Conservation (phyloP, 2,329 filamentous ascomycete species). For the Colletotrichum simmondsii region DNA sequence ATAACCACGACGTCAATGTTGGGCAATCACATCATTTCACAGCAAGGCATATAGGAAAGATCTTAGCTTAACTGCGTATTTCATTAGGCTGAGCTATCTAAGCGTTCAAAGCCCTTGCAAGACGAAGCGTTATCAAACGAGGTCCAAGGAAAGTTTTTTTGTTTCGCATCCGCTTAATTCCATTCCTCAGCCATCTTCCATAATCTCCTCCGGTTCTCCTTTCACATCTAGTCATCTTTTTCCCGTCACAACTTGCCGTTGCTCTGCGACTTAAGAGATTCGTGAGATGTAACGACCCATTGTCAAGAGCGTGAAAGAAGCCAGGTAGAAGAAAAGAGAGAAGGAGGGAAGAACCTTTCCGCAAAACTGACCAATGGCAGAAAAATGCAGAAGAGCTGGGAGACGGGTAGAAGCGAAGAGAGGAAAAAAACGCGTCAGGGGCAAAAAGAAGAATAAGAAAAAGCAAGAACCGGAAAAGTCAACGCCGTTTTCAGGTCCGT, state of each 20-base stretch:
- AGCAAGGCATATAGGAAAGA: no score
- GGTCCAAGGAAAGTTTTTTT: constrained; percentile 3
- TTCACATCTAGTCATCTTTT: no score
- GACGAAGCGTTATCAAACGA: neutral
- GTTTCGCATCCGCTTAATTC: neutral
- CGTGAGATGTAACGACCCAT: neutral
- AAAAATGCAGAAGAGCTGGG: neutral
- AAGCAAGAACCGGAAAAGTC: neutral
- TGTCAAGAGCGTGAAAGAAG: neutral
- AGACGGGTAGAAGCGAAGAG: neutral
- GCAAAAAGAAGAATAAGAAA: neutral
- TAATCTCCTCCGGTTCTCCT: neutral
- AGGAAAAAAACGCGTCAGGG: neutral
- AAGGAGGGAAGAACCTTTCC: neutral
- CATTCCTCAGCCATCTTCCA: neutral
- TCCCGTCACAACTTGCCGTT: no score
- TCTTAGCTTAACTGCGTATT: constrained; percentile 12
- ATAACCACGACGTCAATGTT: no score
- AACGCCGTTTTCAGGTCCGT: neutral
- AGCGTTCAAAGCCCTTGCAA: constrained; percentile 34
- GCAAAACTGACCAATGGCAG: neutral
- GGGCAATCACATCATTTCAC: no score
- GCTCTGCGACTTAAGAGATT: neutral
- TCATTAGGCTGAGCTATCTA: constrained; percentile 37
- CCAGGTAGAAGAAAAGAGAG: neutral